Percentiles rank a stretch among this genome's conserved stretches.
phyloP scores from a whole-genome alignment of 2,329 filamentous ascomycete species.

The Davidsoniella neocaledoniae region DNA sequence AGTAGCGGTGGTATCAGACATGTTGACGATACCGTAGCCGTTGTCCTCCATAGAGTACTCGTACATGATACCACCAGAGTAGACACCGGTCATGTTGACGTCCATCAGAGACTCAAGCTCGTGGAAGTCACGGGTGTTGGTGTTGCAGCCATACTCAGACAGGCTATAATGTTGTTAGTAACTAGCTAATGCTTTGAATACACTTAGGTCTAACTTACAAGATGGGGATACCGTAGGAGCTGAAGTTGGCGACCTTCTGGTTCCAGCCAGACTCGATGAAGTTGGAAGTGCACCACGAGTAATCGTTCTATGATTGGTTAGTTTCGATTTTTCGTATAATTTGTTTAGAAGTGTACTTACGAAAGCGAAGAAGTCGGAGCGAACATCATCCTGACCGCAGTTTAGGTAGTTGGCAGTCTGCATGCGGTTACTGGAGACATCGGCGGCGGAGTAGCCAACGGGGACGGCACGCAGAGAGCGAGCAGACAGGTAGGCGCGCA shows the following conservation, averaged over 20 bases:
- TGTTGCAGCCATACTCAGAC: constrained; percentile 84
- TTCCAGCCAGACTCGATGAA: constrained; percentile 65
- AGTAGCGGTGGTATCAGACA: constrained; percentile 31
- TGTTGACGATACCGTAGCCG: constrained; percentile 62
- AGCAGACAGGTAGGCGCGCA: constrained; percentile 50
- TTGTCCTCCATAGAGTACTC: constrained; percentile 75
- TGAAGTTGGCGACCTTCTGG: constrained; percentile 75
- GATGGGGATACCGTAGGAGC: constrained; percentile 71
- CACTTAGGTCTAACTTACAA: constrained; percentile 32
- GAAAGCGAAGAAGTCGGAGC: constrained; percentile 78
- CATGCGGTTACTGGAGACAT: constrained; percentile 70
- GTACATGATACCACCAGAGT: constrained; percentile 92
- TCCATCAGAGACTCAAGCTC: constrained; percentile 70
- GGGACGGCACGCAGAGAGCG: constrained; percentile 48
- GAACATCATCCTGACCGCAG: constrained; percentile 68
- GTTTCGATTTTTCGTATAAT: background rate
- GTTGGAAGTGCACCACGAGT: constrained; percentile 66
- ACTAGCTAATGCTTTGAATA: background rate
- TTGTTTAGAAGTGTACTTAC: constrained; percentile 7
- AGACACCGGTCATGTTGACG: constrained; percentile 68
- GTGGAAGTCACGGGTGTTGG: constrained; percentile 63
- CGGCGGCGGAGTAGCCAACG: constrained; percentile 64
- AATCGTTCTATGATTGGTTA: constrained; percentile 43
- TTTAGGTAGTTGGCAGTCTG: constrained; percentile 88
- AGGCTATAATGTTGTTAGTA: constrained; percentile 29